These are phyloP conservation scores for Laguncularia racemosa DNA, from an alignment of 345 rosid genomes.

Conservation along the genomic window DNA sequence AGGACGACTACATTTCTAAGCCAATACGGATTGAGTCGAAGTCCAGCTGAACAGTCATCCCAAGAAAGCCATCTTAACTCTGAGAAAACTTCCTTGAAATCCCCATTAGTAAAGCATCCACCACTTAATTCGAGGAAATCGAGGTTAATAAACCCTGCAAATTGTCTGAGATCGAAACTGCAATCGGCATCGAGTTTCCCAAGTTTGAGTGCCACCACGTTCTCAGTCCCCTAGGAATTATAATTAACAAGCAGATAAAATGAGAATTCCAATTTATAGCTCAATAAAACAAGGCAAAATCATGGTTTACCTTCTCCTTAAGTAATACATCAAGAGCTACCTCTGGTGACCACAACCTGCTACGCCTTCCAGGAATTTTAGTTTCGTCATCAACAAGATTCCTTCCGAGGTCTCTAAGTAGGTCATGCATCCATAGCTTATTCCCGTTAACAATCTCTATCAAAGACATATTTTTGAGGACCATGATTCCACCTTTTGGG, in stretches of 20 bases:
- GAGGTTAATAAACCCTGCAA: conserved; percentile 11
- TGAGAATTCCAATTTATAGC: background rate
- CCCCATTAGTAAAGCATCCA: background rate
- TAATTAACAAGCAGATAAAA: background rate
- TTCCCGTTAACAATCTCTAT: background rate
- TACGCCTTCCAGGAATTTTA: conserved; percentile 8
- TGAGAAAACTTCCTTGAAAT: conserved; percentile 1
- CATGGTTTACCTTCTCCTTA: conserved; percentile 4
- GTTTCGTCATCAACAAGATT: conserved; percentile 11
- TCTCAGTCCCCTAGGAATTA: conserved; percentile 12
- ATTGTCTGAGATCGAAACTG: conserved; percentile 1
- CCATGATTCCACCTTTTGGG: conserved; percentile 4
- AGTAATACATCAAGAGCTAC: conserved; percentile 11
- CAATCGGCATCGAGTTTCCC: background rate
- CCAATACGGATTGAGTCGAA: conserved; percentile 2
- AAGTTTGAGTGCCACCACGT: conserved; percentile 15
- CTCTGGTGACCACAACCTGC: conserved; percentile 18
- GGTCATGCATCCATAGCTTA: conserved; percentile 13
- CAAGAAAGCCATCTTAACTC: conserved; percentile 16
- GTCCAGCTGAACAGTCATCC: conserved; percentile 1
- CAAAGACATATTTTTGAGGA: conserved; percentile 5
- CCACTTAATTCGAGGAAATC: conserved; percentile 10
- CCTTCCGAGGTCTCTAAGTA: conserved; percentile 20
- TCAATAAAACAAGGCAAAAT: background rate
- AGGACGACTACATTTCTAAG: conserved; percentile 5